Conservation (phyloP, 2,329 filamentous ascomycete genomes). For the Colletotrichum agaves region DNA sequence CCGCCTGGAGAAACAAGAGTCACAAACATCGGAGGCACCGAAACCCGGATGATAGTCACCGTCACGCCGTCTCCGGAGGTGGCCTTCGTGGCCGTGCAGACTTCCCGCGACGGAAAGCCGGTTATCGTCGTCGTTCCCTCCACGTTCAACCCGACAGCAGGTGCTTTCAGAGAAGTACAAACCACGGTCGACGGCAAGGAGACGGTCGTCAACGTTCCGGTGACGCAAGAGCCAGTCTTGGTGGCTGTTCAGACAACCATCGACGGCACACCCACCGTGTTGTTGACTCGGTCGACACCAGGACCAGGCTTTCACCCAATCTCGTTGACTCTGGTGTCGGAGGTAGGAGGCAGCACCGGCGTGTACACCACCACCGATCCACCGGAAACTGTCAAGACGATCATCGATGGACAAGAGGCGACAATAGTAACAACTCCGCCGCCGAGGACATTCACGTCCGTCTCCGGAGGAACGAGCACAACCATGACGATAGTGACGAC, state of each 20-base stretch:
- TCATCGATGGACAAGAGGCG: slow-evolving; percentile 41
- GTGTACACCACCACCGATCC: slow-evolving; percentile 40
- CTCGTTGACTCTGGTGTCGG: slow-evolving; percentile 41
- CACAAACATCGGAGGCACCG: slow-evolving; percentile 13
- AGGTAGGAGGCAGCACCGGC: slow-evolving; percentile 41
- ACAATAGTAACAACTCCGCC: slow-evolving; percentile 42
- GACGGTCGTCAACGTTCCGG: slow-evolving; percentile 9
- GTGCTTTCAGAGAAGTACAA: not conserved
- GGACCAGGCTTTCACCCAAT: slow-evolving; percentile 41
- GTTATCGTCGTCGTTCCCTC: slow-evolving; percentile 6
- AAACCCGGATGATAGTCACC: slow-evolving; percentile 26
- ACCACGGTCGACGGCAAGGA: slow-evolving; percentile 13
- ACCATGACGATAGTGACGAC: slow-evolving; percentile 43
- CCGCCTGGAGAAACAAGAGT: slow-evolving; percentile 19
- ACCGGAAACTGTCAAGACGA: slow-evolving; percentile 41
- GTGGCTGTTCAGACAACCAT: slow-evolving; percentile 30
- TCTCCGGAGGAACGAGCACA: slow-evolving; percentile 42
- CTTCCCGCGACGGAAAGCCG: not conserved
- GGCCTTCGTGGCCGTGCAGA: slow-evolving; percentile 18
- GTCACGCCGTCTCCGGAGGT: slow-evolving; percentile 28
- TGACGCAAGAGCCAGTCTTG: not conserved
- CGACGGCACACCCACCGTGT: slow-evolving; percentile 34
- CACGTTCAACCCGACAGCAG: not conserved
- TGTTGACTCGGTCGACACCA: slow-evolving; percentile 39
- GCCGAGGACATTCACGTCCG: slow-evolving; percentile 42